Base-by-base conservation (phyloP, 2,329 filamentous ascomycete species). In the Phoma sp. region DNA sequence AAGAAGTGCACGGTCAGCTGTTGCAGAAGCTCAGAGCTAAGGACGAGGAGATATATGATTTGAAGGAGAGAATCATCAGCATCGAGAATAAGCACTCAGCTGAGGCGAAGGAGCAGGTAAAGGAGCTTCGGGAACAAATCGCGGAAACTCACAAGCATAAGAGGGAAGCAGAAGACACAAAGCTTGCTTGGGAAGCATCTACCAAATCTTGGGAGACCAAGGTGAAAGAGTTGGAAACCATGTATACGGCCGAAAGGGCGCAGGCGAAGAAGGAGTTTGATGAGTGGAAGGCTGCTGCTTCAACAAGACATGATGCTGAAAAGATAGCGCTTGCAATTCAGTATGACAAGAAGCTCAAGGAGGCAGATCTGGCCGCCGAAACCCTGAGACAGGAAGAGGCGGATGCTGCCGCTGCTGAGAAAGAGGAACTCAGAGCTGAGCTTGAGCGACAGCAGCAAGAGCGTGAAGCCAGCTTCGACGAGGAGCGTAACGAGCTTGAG, bases 31-130 rank as follows among this genome's bases (percentile, higher is more conserved):
- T 83, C 32, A 78, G 79, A 68, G 76, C 77, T 47, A 83, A 83
- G 62, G 81, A 84, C 42, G 66, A 70, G 43, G 80, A 84, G 58
- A 82, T 85, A 49, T 77, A 80, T 57, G 75, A 78, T 11, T 61
- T 84, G 57, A 80, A 80, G 50, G 75, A 77, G 23, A 80, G 82
- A 61, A 75, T 83, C 63, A 75, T 78, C 39, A 78, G 77, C 40
- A 72, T 80, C 14, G 78, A 79, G 41, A 78, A 77, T 47, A 79
- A 82, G 53, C 79, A 80, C 55, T 79, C 79, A 0, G 75, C 77
- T 40, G 82, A 85, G 59, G 77, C 74, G 46, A 80, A 83, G 60
- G 80, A 82, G 59, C 81, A 81, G 65, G 74, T 80, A 40, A 80
- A 78, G 48, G 80, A 83, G 55, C 69, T 83, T 24, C 77, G 80